These are phyloP conservation scores for Fusarium siculi DNA, from an alignment of 2,329 filamentous ascomycete genomes.

Conservation along the genomic window DNA sequence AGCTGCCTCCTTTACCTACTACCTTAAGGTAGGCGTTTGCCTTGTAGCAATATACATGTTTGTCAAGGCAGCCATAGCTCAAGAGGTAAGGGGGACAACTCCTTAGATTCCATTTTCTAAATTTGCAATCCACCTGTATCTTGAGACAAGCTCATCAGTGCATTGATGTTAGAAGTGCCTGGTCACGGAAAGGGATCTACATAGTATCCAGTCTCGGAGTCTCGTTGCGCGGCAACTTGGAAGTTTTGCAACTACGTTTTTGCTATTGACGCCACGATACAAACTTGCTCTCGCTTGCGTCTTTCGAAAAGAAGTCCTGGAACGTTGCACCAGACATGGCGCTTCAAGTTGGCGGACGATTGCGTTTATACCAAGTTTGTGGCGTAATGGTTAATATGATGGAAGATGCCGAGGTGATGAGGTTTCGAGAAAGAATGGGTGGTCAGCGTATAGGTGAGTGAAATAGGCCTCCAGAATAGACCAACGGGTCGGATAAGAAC, in stretches of 20 bases:
- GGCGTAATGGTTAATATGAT: background rate
- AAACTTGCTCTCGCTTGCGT: background rate
- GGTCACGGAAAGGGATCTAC: background rate
- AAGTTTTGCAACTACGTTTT: background rate
- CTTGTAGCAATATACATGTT: background rate
- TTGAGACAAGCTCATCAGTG: background rate
- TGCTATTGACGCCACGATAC: background rate
- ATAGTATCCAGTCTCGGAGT: too few species aligned
- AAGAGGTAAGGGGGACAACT: background rate
- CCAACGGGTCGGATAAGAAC: background rate
- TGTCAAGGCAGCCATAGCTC: background rate
- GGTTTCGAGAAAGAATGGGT: background rate
- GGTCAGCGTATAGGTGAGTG: background rate
- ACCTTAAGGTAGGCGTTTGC: background rate
- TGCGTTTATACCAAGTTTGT: background rate
- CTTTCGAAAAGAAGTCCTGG: background rate
- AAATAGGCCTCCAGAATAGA: background rate
- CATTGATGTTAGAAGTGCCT: background rate
- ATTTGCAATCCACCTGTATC: background rate
- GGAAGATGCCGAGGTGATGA: background rate
- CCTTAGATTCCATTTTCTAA: background rate
- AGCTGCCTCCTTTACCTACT: background rate
- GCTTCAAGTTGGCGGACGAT: background rate
- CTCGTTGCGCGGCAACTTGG: background rate
- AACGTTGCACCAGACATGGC: background rate